A percentile compares a stretch with the other conserved stretches of the same genome.
phyloP scores from a whole-genome alignment of 192 early-diverging fungal genomes.

The Podila epicladia region DNA sequence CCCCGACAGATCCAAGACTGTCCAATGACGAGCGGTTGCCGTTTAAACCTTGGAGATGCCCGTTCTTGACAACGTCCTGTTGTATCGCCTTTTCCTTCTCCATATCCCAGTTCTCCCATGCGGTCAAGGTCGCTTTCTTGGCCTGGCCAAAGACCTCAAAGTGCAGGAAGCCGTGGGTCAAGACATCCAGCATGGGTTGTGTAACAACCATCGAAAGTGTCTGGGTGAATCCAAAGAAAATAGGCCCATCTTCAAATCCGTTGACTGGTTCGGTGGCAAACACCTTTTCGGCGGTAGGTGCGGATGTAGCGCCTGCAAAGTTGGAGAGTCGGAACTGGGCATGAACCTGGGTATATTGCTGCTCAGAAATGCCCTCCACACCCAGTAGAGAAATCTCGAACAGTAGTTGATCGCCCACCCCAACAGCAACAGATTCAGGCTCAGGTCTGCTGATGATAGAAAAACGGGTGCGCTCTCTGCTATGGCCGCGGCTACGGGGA shows the following conservation, averaged over 20 bases:
- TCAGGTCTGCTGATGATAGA: slow-evolving; percentile 16
- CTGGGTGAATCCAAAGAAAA: slow-evolving; percentile 63
- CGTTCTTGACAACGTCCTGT: slow-evolving; percentile 52
- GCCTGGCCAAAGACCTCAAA: slow-evolving; percentile 67
- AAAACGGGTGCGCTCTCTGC: slow-evolving; percentile 27
- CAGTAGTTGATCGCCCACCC: slow-evolving; percentile 59
- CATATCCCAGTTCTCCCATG: slow-evolving; percentile 64
- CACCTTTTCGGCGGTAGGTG: slow-evolving; percentile 56
- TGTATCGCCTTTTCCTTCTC: slow-evolving; percentile 52
- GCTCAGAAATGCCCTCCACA: slow-evolving; percentile 66
- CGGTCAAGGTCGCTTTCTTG: slow-evolving; percentile 33
- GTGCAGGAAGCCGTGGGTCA: slow-evolving; percentile 46
- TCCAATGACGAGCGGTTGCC: slow-evolving; percentile 20
- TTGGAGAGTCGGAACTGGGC: slow-evolving; percentile 75
- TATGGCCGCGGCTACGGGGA: slow-evolving; percentile 26
- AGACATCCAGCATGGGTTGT: slow-evolving; percentile 49
- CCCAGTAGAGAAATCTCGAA: slow-evolving; percentile 73
- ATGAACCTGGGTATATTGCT: slow-evolving; percentile 74
- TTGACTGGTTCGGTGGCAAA: slow-evolving; percentile 68
- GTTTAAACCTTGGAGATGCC: slow-evolving; percentile 2
- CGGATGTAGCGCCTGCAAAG: slow-evolving; percentile 59
- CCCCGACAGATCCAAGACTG: slow-evolving; percentile 45
- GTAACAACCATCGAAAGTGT: slow-evolving; percentile 56
- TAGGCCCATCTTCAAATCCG: slow-evolving; percentile 60
- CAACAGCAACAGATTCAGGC: slow-evolving; percentile 27